A percentile compares a stretch with the other conserved stretches of the same genome.
Conservation (phyloP, 2,329 filamentous ascomycete genomes). For the Fusarium algeriense region DNA sequence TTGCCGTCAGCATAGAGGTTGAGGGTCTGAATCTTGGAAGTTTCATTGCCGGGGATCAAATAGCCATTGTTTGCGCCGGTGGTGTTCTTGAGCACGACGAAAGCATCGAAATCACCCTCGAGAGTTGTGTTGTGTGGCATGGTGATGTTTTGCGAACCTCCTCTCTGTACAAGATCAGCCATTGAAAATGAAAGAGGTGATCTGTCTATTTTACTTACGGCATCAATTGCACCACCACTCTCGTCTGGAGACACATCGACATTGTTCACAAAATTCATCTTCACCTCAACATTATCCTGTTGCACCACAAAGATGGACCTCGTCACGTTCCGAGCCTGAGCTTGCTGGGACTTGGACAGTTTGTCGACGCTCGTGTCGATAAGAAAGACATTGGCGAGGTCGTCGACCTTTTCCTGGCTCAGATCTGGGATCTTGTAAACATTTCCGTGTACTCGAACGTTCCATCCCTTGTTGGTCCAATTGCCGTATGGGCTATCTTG, state of each 20-base stretch:
- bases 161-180: constrained; percentile 51
- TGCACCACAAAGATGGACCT: constrained; percentile 81
- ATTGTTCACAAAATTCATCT: constrained; percentile 67
- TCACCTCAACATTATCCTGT: constrained; percentile 72
- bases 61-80: constrained; percentile 62
- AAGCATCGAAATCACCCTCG: constrained; percentile 80
- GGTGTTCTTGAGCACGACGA: constrained; percentile 71
- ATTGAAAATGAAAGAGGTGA: background rate
- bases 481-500: constrained; percentile 73
- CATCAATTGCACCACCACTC: constrained; percentile 64
- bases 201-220: constrained; percentile 46
- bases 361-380: constrained; percentile 72
- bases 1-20: constrained; percentile 76
- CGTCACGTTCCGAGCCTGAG: constrained; percentile 79
- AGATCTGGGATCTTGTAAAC: constrained; percentile 84
- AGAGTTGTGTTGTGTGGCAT: constrained; percentile 74
- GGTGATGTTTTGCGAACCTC: constrained; percentile 72
- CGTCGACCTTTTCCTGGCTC: constrained; percentile 71
- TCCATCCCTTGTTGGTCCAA: constrained; percentile 83
- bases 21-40: constrained; percentile 73
- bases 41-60: constrained; percentile 73
- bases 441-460: constrained; percentile 80
- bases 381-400: constrained; percentile 77
- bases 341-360: constrained; percentile 69
- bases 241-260: constrained; percentile 64